phyloP scores from a whole-genome alignment of 2,329 filamentous ascomycete genomes.

The Mycogone perniciosa region DNA sequence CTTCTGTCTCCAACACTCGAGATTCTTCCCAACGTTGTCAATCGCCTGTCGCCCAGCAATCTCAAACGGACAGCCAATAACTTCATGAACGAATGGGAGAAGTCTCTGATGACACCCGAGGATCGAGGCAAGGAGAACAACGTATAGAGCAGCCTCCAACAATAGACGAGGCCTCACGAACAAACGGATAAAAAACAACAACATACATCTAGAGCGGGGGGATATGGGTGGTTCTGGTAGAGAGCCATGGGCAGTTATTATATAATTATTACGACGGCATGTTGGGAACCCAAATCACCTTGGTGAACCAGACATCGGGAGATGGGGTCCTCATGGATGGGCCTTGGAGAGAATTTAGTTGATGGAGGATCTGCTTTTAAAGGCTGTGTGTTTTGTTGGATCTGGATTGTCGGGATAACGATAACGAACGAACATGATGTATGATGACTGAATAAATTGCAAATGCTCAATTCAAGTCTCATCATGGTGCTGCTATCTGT shows the following conservation, averaged over 20 bases:
- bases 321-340: conserved; percentile 8
- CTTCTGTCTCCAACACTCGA: conserved; percentile 42
- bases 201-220: conserved; percentile 2
- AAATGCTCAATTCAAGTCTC: not conserved
- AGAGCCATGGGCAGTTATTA: not conserved
- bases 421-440: conserved; percentile 28
- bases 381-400: conserved; percentile 13
- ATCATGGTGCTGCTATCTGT: not conserved
- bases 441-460: conserved; percentile 24
- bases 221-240: not conserved
- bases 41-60: conserved; percentile 66
- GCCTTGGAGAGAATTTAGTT: conserved; percentile 1
- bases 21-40: conserved; percentile 63
- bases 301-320: not conserved
- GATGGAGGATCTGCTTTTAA: conserved; percentile 1
- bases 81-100: conserved; percentile 89
- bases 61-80: conserved; percentile 77
- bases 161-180: not conserved
- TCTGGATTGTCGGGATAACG: conserved; percentile 25
- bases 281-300: not conserved
- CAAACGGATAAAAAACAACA: not conserved
- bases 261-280: not conserved
- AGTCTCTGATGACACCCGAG: conserved; percentile 33
- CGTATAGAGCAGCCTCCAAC: conserved; percentile 16
- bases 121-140: conserved; percentile 28